These are phyloP conservation scores for Nannizziopsis arthrosporioides DNA, from an alignment of 2,329 filamentous ascomycete genomes.

Conservation along the genomic window DNA sequence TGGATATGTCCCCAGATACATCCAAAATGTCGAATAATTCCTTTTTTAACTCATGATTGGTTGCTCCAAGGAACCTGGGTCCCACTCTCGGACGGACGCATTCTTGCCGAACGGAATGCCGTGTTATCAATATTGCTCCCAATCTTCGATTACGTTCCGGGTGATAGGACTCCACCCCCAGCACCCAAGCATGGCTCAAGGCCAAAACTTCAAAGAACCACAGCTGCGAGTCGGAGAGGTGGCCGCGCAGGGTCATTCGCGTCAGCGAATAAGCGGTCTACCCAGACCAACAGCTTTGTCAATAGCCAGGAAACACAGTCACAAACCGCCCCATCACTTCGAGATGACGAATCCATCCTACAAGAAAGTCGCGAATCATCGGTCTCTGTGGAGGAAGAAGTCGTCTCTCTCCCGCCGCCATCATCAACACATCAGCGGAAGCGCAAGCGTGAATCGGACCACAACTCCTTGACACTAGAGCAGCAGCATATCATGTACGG, in stretches of 20 bases:
- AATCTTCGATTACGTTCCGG: conserved; percentile 82
- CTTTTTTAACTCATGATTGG: background rate
- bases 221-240: conserved; percentile 19
- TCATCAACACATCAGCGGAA: conserved; percentile 50
- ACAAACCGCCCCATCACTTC: conserved; percentile 22
- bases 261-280: background rate
- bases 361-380: conserved; percentile 74
- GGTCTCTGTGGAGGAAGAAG: conserved; percentile 70
- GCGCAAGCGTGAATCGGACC: conserved; percentile 60
- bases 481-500: conserved; percentile 84
- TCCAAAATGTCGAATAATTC: background rate
- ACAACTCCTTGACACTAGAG: conserved; percentile 38
- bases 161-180: conserved; percentile 77
- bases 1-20: background rate
- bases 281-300: background rate
- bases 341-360: conserved; percentile 69
- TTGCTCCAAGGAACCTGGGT: conserved; percentile 79
- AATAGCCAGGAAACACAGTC: conserved; percentile 9
- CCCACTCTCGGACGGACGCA: conserved; percentile 66
- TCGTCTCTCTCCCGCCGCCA: conserved; percentile 56
- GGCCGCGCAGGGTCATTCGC: conserved; percentile 27
- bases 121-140: conserved; percentile 69
- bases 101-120: conserved; percentile 75
- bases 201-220: conserved; percentile 62
- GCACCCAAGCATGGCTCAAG: conserved; percentile 87